Base-by-base conservation (phyloP, 768 basidiomycete species). In the Daedaleopsis nitida region DNA sequence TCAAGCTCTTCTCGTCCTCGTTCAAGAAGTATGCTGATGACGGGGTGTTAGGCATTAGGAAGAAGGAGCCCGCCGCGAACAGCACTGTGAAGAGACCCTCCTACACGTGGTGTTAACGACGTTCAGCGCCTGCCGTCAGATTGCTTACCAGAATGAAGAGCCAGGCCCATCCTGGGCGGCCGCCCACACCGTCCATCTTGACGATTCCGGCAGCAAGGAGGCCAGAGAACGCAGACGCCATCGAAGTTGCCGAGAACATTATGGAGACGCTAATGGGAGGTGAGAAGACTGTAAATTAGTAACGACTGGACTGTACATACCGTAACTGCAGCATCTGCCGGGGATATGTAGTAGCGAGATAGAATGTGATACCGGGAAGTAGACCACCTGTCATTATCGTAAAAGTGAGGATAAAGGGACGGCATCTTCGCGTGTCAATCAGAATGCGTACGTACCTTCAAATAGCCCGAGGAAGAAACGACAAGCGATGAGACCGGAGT, bases 41-140 rank as follows among this genome's bases (percentile, higher is more conserved):
- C 27, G 27, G 27, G 7, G 27, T 32, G 27, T 32, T 32, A 32
- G 10, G 86, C 81, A 47, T 86, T 74, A 87, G 57, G 64, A 79
- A 75, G 75, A 79, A 87, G 0, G 82, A 77, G 1, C 70, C 32
- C 4, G 82, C 35, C 8, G 88, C 90, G 61, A 87, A 83, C 2
- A 81, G 50, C 58, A 84, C 74, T 0, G 88, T 89, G 71, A 91
- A 84, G 2, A 81, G 72, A 1, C 89, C 89, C 72, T 90, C 83
- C 73, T 77, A 39, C 27, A 34, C 44, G 42, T n/a, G 39, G 37
- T 10, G 12, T 16, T 39, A 10, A 21, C 2, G 27, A 44, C 10
- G 1, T 1, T 17, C 43, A 7, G 4, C 11, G 43, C 17, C 24
- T 12, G 3, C 27, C 3, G 5, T 1, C 16, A 5, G 21, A 60